A percentile compares a stretch with the other conserved stretches of the same genome.
These are phyloP conservation scores for Diaporthe amygdali DNA, from an alignment of 2,329 filamentous ascomycete genomes.

Conservation along the genomic window DNA sequence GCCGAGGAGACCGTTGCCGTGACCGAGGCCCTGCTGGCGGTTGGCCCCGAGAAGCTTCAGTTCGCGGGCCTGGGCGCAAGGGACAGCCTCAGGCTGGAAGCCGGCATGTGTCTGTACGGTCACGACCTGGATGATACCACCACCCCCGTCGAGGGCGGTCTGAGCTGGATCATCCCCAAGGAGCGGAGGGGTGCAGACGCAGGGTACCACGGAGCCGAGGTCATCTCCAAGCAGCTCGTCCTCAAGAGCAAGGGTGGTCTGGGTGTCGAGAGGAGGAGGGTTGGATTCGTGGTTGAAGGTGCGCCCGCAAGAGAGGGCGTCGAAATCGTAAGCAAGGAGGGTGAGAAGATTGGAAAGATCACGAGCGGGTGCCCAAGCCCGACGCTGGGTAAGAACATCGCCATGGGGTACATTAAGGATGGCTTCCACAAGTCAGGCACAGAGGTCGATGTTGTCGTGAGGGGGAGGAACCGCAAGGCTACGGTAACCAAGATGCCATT, in stretches of 20 bases:
- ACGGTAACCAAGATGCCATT: slow-evolving; percentile 90
- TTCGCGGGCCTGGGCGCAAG: slow-evolving; percentile 89
- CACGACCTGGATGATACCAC: slow-evolving; percentile 88
- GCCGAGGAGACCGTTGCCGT: slow-evolving; percentile 65
- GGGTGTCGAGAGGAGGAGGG: slow-evolving; percentile 73
- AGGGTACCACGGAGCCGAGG: slow-evolving; percentile 84
- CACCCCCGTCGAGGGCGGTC: slow-evolving; percentile 62
- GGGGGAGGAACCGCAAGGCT: slow-evolving; percentile 77
- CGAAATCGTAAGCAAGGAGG: slow-evolving; percentile 70
- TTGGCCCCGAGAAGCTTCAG: slow-evolving; percentile 67
- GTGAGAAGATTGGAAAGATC: slow-evolving; percentile 75
- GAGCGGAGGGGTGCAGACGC: slow-evolving; percentile 68
- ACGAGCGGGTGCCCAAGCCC: slow-evolving; percentile 93
- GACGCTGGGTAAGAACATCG: slow-evolving; percentile 86
- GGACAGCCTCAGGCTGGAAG: slow-evolving; percentile 91
- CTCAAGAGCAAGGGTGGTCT: slow-evolving; percentile 73
- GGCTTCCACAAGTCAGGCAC: slow-evolving; percentile 85
- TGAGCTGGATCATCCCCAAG: slow-evolving; percentile 84
- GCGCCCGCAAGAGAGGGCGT: slow-evolving; percentile 90
- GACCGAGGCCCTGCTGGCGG: slow-evolving; percentile 72
- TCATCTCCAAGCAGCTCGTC: slow-evolving; percentile 78
- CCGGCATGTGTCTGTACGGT: slow-evolving; percentile 99
- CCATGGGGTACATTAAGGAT: slow-evolving; percentile 90
- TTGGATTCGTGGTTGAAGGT: slow-evolving; percentile 83
- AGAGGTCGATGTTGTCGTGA: slow-evolving; percentile 76